These are phyloP conservation scores for Micractinium sp. DNA, from an alignment of 139 green algal genomes.

Conservation along the genomic window DNA sequence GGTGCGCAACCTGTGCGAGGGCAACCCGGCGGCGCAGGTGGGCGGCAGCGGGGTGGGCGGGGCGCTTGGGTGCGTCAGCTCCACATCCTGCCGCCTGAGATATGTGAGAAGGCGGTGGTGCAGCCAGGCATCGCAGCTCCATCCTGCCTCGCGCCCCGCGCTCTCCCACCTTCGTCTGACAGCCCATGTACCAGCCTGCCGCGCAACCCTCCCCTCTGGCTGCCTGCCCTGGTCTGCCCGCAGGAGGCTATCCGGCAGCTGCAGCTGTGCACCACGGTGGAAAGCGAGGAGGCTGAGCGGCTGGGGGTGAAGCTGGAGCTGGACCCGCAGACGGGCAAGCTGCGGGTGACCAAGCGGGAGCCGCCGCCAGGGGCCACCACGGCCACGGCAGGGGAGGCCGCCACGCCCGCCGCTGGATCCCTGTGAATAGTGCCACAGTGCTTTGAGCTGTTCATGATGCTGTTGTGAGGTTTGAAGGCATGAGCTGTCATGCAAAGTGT, in stretches of 20 bases:
- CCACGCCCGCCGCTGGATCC: too few species aligned
- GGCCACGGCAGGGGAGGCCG: too few species aligned
- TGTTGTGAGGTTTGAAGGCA: too few species aligned
- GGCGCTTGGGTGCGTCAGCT: not conserved
- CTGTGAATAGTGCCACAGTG: too few species aligned
- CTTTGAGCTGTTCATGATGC: too few species aligned
- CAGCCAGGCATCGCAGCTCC: not conserved
- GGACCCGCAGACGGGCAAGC: slow-evolving; percentile 68
- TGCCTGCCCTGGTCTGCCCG: not conserved
- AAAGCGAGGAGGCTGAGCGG: slow-evolving; percentile 65
- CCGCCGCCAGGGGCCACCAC: not conserved
- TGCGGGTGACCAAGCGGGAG: slow-evolving; percentile 47
- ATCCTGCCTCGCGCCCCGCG: too few species aligned
- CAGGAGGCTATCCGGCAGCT: slow-evolving; percentile 51
- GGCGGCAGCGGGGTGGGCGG: not conserved
- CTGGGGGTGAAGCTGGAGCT: slow-evolving; percentile 75
- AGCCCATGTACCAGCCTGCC: too few species aligned
- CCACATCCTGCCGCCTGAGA: not conserved
- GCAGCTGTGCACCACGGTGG: slow-evolving; percentile 52
- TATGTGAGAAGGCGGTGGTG: not conserved
- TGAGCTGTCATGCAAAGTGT: too few species aligned
- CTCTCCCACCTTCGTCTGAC: not conserved
- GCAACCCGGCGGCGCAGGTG: slow-evolving; percentile 46
- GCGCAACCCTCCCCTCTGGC: not conserved
- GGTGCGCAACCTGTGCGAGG: slow-evolving; percentile 89